Evolutionary conservation across 2,329 filamentous ascomycete genomes (phyloP), one percentile per base, ranked within the genome.

Genomic region (Pseudocercospora cruenta): DNA sequence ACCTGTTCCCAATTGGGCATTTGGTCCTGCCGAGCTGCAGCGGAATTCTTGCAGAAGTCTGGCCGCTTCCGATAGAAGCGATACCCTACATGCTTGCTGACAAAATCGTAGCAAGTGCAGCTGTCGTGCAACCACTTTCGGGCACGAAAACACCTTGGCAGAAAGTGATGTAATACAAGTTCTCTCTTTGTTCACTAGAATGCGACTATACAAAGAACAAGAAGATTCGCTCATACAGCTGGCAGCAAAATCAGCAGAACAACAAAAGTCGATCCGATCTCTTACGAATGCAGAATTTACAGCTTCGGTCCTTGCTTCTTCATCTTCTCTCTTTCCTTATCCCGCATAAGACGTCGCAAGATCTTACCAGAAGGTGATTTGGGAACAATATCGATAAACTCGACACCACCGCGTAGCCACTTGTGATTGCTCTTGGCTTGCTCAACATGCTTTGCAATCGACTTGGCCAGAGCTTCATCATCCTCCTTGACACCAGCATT

Each of bases 261-360:
- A 51, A 5, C 21, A 24, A 51, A 51, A 24, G 8, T 24, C 47
- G 31, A 58, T 19, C n/a, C 28, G 19, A n/a, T 39, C 54, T 39
- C 31, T 58, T 39, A 21, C 24, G 21, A 36, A 21, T 26, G 22
- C 59, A 43, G 19, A 28, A 28, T 19, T 66, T 84, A 94, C 73
- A 94, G 75, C 82, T 88, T 94, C 10, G 88, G 82, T 0, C 89
- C 89, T 67, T 85, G 81, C 71, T 85, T 84, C 31, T 58, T 58
- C 75, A 90, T 85, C 66, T 83, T 83, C 76, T 90, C 88, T 81
- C 84, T 91, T 80, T 95, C 92, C 74, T 86, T 86, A 74, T 96
- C 92, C 49, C 91, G 84, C 71, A 96, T 79, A 55, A 91, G 77
- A 61, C 87, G 84, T 58, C 88, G 78, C 69, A 89, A 73, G 67